Percentiles rank a stretch among this genome's conserved stretches.
These are phyloP conservation scores for Pythium periplocum DNA, from an alignment of 352 stramenopile genomes.

Conservation along the genomic window DNA sequence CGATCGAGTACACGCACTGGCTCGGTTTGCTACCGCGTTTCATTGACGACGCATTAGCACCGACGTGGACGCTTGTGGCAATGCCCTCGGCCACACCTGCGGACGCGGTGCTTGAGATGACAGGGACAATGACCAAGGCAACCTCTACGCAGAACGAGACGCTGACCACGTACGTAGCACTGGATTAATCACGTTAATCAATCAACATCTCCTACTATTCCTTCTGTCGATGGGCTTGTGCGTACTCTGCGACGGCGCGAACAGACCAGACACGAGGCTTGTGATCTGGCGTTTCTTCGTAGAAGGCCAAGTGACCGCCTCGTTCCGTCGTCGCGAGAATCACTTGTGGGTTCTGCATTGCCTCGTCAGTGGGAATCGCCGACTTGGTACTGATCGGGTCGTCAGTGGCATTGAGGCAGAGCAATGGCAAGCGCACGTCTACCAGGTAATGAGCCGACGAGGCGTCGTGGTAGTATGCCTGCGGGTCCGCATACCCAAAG, in stretches of 20 bases:
- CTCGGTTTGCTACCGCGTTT: slow-evolving; percentile 11
- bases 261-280: slow-evolving; percentile 31
- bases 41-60: slow-evolving; percentile 1
- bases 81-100: slow-evolving; percentile 2
- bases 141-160: not conserved
- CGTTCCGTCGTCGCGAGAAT: slow-evolving; percentile 61
- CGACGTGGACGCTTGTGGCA: slow-evolving; percentile 12
- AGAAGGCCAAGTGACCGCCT: slow-evolving; percentile 70
- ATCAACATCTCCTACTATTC: too few species aligned
- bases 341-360: slow-evolving; percentile 44
- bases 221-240: not conserved
- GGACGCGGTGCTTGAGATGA: slow-evolving; percentile 13
- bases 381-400: slow-evolving; percentile 49
- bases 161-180: too few species aligned
- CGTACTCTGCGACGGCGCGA: slow-evolving; percentile 47
- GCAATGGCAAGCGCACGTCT: slow-evolving; percentile 40
- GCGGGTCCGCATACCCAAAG: slow-evolving; percentile 52
- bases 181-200: too few species aligned
- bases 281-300: slow-evolving; percentile 26
- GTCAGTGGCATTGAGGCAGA: slow-evolving; percentile 59
- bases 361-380: slow-evolving; percentile 28
- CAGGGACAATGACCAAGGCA: slow-evolving; percentile 1
- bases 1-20: slow-evolving; percentile 17
- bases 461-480: slow-evolving; percentile 56
- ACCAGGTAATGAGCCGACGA: slow-evolving; percentile 31